Base-by-base conservation (phyloP, 2,329 filamentous ascomycete genomes). In the Beauveria asiatica region DNA sequence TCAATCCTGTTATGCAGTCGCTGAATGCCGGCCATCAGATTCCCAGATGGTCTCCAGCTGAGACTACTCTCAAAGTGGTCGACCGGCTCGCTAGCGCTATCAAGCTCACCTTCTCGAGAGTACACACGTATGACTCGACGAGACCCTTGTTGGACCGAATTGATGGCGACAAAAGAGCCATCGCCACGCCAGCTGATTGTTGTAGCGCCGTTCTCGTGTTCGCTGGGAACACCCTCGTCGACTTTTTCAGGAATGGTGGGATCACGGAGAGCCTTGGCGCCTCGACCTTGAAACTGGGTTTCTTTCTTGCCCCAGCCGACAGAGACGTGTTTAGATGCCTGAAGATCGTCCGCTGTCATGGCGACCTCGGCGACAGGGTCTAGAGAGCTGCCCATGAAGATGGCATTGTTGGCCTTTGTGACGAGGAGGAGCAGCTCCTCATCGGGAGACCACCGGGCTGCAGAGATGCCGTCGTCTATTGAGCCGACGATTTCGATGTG, bases 251-350 rank as follows among this genome's bases (percentile, higher is more conserved):
- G 94, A 65, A 99, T 90, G 10, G 94, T 99, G 17, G 94, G 94
- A 72, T 99, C 94, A 58, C 90, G 84, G 64, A 97, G 78, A 21
- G 92, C 92, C 75, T 85, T 86, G 61, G 92, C 93, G 63, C 92
- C 85, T 68, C 90, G 91, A 55, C 94, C 94, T 70, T 97, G 90
- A 72, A 99, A 99, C 72, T 99, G 94, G 0, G 94, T 99, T 75
- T 99, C 94, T 70, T 89, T 91, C 78, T 97, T 97, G 62, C 94
- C 94, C 94, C 94, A 99, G 54, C 94, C 94, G 23, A 99, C 93
- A 21, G 92, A 95, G 61, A 97, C 94, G 77, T 97, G 92, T 72
- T 88, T 94, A 27, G 89, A 97, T n/a, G 85, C 84, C 67, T 88
- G 88, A 64, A 96, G 82, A 73, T 96, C 93, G 49, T 92, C 90